Evolutionary conservation across 805 yeast species (phyloP), one percentile per base, ranked within the genome.

Genomic region (Pichia occidentalis): DNA sequence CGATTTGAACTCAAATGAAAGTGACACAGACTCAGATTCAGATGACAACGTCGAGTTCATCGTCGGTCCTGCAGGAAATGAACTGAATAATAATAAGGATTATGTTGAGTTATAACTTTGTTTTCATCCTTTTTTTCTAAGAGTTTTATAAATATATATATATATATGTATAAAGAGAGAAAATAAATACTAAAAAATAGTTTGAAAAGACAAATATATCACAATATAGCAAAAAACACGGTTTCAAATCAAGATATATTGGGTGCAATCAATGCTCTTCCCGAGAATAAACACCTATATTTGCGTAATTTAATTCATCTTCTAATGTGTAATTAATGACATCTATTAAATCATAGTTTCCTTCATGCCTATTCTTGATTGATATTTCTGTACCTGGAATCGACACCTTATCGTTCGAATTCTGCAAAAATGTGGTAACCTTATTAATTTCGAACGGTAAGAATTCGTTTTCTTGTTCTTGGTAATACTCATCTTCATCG

Each of bases 41-140:
- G 45, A 40, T 41, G 47, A 43, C 24, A 53, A 36, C 41, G 46
- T 34, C 20, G 46, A 43, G 32, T 37, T 43, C 38, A 42, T 33
- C 16, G 33, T 45, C 30, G 34, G 46, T 18, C 39, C 48, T 24
- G 32, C 39, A 29, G 37, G 45, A 37, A 17, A 36, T 36, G 42
- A 40, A 17, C 40, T 50, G 35, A 32, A 36, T 47, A 5, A 14
- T 2, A 37, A 37, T 20, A 14, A 16, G 12, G 39, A 34, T 19
- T 31, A 19, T 19, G 24, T 39, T 5, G 31, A 19, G 12, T n/a
- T 34, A 18, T 28, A 13, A 19, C 10, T 5, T 8, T 20, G 16
- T 28, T 19, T 27, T 27, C 14, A 16, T 10, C 17, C 17, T n/a
- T n/a, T 27, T 27, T 16, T 27, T 16, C 12, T 23, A 23, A 23